Conservation (phyloP, 164 flowering plant genomes). For the Amborella trichopoda region DNA sequence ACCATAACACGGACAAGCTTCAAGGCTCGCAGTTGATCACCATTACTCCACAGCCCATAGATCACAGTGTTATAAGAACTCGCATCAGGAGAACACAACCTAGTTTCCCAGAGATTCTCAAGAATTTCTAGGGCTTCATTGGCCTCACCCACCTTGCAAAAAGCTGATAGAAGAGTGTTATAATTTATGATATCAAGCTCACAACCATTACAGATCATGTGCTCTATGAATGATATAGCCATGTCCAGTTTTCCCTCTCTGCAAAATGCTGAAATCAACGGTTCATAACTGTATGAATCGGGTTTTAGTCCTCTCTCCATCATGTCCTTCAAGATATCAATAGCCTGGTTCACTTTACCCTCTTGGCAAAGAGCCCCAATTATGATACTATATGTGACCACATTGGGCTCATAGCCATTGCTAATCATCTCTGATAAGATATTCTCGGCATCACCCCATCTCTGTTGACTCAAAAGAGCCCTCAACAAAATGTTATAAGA, state of each 20-base stretch:
- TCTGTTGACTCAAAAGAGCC: conserved; percentile 32
- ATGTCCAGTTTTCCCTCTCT: conserved; percentile 54
- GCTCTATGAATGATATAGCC: conserved; percentile 44
- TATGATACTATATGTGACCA: conserved; percentile 57
- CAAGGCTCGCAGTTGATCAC: conserved; percentile 37
- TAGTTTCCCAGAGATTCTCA: conserved; percentile 29
- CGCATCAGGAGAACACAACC: conserved; percentile 47
- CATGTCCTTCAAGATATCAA: conserved; percentile 45
- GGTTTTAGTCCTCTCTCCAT: conserved; percentile 52
- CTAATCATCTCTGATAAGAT: conserved; percentile 44
- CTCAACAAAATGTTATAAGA: conserved; percentile 55
- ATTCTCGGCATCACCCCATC: conserved; percentile 55
- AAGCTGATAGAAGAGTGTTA: conserved; percentile 48
- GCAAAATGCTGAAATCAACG: conserved; percentile 62
- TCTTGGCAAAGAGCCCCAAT: conserved; percentile 57
- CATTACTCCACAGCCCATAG: conserved; percentile 54
- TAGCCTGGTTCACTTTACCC: conserved; percentile 46
- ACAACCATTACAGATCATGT: conserved; percentile 62
- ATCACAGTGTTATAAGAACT: conserved; percentile 70
- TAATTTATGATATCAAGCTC: conserved; percentile 63
- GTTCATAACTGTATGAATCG: conserved; percentile 60
- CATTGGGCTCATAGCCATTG: conserved; percentile 46
- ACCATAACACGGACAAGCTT: conserved; percentile 50
- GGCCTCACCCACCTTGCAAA: conserved; percentile 53
- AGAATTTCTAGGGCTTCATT: conserved; percentile 56